Evolutionary conservation across 2,329 filamentous ascomycete genomes (phyloP).

Genomic region (Diaporthe sp.): DNA sequence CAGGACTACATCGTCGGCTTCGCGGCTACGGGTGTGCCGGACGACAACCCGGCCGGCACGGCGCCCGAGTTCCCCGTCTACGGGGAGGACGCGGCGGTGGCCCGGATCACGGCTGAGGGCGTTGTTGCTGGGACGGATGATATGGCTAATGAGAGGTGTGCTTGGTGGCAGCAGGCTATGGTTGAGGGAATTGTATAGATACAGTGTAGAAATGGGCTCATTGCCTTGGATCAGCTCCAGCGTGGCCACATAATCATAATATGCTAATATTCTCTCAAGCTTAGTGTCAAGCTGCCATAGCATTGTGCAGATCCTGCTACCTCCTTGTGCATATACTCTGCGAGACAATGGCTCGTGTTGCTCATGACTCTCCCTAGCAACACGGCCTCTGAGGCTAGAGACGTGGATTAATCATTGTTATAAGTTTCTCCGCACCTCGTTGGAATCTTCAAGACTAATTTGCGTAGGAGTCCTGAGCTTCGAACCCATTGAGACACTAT

Average conservation of each 20-base stretch:
- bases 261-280: not conserved
- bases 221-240: not conserved
- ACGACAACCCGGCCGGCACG: slow-evolving; percentile 33
- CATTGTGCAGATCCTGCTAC: not conserved
- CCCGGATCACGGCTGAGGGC: slow-evolving; percentile 42
- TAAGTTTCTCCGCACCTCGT: not conserved
- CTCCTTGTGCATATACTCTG: too few relatives aligned
- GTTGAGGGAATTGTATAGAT: slow-evolving; percentile 43
- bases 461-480: not conserved
- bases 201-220: too few relatives aligned
- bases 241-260: not conserved
- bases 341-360: not conserved
- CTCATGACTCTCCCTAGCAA: not conserved
- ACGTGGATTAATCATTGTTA: not conserved
- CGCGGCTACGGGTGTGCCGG: slow-evolving; percentile 50
- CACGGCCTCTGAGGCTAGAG: not conserved
- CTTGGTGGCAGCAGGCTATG: slow-evolving; percentile 51
- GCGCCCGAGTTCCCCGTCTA: slow-evolving; percentile 45
- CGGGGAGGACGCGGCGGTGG: slow-evolving; percentile 42
- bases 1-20: slow-evolving; percentile 55
- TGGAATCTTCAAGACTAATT: not conserved
- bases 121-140: slow-evolving; percentile 43
- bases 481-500: too few relatives aligned
- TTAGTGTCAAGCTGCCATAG: not conserved
- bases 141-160: slow-evolving; percentile 50